These are phyloP conservation scores for Salvia rosmarinus DNA, from an alignment of 257 asterid species.

Conservation along the genomic window DNA sequence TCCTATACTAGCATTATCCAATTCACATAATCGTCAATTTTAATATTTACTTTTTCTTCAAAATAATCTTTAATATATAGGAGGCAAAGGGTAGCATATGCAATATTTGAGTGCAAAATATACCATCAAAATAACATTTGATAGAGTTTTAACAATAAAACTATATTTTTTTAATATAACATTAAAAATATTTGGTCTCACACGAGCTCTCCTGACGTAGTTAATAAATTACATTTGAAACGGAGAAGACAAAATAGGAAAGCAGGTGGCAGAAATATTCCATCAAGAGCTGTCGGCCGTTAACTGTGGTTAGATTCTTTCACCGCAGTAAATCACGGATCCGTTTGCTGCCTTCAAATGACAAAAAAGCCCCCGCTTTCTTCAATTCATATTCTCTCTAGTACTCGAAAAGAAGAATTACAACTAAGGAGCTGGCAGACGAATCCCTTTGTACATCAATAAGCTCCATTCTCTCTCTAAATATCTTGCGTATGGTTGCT, in stretches of 20 bases:
- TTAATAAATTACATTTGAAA: background rate
- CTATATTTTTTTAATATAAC: no score
- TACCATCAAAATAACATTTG: no score
- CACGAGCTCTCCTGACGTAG: background rate
- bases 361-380: slow-evolving; percentile 29
- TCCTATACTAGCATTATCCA: no score
- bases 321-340: slow-evolving; percentile 30
- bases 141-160: no score
- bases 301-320: slow-evolving; percentile 42
- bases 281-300: slow-evolving; percentile 40
- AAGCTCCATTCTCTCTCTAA: slow-evolving; percentile 14
- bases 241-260: slow-evolving; percentile 33
- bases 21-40: no score
- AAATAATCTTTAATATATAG: no score
- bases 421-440: slow-evolving; percentile 18
- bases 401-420: background rate
- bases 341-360: slow-evolving; percentile 14
- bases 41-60: no score
- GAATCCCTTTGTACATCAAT: slow-evolving; percentile 35
- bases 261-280: slow-evolving; percentile 26
- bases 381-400: background rate
- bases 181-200: background rate
- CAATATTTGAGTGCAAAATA: no score
- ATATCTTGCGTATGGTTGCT: slow-evolving; percentile 17
- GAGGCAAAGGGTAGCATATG: no score